Conservation (phyloP, 2,329 filamentous ascomycete species). For the Pseudogymnoascus sp. region DNA sequence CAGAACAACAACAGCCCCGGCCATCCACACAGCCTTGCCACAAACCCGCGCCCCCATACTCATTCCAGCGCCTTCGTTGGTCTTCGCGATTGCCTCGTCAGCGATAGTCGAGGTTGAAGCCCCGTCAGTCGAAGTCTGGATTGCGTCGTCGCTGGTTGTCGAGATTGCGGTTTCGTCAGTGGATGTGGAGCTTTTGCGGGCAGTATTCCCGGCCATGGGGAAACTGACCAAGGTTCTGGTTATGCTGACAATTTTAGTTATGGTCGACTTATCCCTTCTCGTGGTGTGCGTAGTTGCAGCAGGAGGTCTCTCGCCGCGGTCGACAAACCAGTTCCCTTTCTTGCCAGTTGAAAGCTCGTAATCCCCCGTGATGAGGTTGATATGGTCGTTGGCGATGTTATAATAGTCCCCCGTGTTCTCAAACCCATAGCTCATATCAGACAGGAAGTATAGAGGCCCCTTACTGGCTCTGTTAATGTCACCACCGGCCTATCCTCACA, state of each 20-base stretch:
- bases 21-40: not conserved
- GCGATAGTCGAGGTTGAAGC: not conserved
- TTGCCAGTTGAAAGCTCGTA: not conserved
- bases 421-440: not conserved
- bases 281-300: not conserved
- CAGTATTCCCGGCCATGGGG: not conserved
- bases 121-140: not conserved
- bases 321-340: not conserved
- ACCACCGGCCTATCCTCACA: not conserved
- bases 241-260: not conserved
- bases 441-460: not conserved
- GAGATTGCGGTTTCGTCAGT: not conserved
- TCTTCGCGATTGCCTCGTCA: not conserved
- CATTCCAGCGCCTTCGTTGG: not conserved
- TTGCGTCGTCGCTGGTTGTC: not conserved
- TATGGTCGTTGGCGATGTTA: not conserved
- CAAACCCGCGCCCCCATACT: not conserved
- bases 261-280: not conserved
- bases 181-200: not conserved
- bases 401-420: not conserved
- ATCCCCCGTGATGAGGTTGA: not conserved
- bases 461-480: not conserved
- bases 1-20: not conserved
- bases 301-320: not conserved
- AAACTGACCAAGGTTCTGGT: not conserved